Percentiles rank a stretch among this genome's conserved stretches.
These are phyloP conservation scores for Ogataea siamensis DNA, from an alignment of 805 yeast species.

Conservation along the genomic window DNA sequence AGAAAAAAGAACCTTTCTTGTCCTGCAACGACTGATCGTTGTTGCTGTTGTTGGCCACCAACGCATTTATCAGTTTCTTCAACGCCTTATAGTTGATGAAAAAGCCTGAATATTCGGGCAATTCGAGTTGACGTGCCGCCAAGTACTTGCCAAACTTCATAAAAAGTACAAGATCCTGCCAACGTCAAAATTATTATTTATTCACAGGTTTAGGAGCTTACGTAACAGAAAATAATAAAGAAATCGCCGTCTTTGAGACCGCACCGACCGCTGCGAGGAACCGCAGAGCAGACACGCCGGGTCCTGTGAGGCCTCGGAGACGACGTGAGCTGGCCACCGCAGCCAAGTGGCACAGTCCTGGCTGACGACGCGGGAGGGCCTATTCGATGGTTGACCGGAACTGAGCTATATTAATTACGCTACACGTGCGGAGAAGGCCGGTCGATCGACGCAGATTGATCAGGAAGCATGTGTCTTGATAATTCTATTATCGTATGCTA, in stretches of 20 bases:
- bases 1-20: constrained; percentile 85
- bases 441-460: constrained; percentile 3
- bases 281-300: too few relatives aligned
- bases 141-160: constrained; percentile 94
- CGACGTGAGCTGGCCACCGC: too few relatives aligned
- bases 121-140: constrained; percentile 89
- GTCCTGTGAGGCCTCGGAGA: too few relatives aligned
- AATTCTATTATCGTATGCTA: constrained; percentile 10
- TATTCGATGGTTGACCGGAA: neutral
- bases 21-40: constrained; percentile 68
- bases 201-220: too few relatives aligned
- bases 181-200: too few relatives aligned
- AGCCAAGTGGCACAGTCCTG: too few relatives aligned
- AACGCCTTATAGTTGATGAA: constrained; percentile 93
- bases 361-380: too few relatives aligned
- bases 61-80: constrained; percentile 84
- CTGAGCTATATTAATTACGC: neutral
- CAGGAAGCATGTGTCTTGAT: too few relatives aligned
- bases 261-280: too few relatives aligned
- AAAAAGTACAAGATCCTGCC: constrained; percentile 1
- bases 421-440: neutral
- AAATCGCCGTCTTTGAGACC: too few relatives aligned
- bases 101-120: constrained; percentile 92
- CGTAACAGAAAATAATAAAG: too few relatives aligned
- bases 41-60: constrained; percentile 43